Conservation (phyloP, 768 basidiomycete genomes). For the Leccinum boreale region DNA sequence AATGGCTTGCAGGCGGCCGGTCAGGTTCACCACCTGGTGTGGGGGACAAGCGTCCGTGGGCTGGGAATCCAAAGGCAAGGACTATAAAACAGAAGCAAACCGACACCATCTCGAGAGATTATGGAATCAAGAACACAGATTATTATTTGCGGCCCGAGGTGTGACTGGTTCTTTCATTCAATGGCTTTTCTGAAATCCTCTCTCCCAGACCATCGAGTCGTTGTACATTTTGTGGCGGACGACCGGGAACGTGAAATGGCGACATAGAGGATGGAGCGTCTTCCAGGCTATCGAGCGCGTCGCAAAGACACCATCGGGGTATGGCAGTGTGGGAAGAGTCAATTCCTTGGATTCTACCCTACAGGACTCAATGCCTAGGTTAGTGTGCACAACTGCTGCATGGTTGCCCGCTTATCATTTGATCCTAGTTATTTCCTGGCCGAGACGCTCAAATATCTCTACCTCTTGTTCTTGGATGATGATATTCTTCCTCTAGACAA, state of each 20-base stretch:
- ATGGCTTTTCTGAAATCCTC: neutral
- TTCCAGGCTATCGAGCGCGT: slow-evolving; percentile 64
- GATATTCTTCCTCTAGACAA: slow-evolving; percentile 53
- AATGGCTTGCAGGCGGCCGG: slow-evolving; percentile 47
- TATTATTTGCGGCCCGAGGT: slow-evolving; percentile 76
- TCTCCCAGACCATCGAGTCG: slow-evolving; percentile 63
- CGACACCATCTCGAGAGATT: slow-evolving; percentile 46
- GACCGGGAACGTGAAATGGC: slow-evolving; percentile 67
- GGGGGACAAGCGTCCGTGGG: slow-evolving; percentile 33
- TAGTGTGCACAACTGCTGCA: slow-evolving; percentile 13
- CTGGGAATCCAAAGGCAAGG: slow-evolving; percentile 20
- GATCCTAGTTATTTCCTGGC: slow-evolving; percentile 48
- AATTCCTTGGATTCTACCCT: slow-evolving; percentile 37
- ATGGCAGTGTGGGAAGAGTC: slow-evolving; percentile 54
- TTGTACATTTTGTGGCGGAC: slow-evolving; percentile 68
- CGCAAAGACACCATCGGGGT: slow-evolving; percentile 58
- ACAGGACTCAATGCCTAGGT: slow-evolving; percentile 75
- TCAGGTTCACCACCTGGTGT: slow-evolving; percentile 53
- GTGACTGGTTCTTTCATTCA: slow-evolving; percentile 10
- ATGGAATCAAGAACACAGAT: slow-evolving; percentile 39
- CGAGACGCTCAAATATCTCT: slow-evolving; percentile 70
- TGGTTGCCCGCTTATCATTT: neutral
- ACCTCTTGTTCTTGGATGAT: slow-evolving; percentile 63
- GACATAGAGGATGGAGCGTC: slow-evolving; percentile 66
- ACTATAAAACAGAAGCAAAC: slow-evolving; percentile 18